These are phyloP conservation scores for Knufia petricola DNA, from an alignment of 2,329 filamentous ascomycete species.

Conservation along the genomic window DNA sequence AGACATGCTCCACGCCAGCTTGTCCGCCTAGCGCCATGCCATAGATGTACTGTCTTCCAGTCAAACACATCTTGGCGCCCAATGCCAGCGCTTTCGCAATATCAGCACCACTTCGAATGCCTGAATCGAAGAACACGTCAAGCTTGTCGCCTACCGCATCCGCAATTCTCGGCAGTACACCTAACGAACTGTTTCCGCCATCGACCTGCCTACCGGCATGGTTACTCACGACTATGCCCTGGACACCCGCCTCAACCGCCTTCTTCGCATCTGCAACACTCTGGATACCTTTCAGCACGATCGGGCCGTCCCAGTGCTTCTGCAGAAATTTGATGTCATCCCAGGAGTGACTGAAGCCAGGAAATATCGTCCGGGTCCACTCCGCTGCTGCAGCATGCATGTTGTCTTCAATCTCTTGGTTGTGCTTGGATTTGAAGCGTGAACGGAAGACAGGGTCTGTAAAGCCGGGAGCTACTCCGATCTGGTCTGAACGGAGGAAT, in stretches of 20 bases:
- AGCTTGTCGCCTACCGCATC: conserved; percentile 29
- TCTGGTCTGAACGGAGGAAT: conserved; percentile 42
- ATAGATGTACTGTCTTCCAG: conserved; percentile 45
- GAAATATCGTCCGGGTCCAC: conserved; percentile 47
- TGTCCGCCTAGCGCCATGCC: conserved; percentile 47
- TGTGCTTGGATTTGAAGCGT: conserved; percentile 44
- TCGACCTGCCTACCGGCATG: conserved; percentile 43
- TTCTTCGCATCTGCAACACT: conserved; percentile 34
- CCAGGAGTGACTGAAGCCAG: conserved; percentile 49
- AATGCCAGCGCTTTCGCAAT: conserved; percentile 40
- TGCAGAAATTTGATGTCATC: conserved; percentile 50
- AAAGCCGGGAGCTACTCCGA: conserved; percentile 55
- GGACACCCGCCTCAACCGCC: conserved; percentile 29
- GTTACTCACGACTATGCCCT: conserved; percentile 42
- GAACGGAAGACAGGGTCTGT: conserved; percentile 56
- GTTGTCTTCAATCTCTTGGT: conserved; percentile 21
- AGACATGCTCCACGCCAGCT: conserved; percentile 44
- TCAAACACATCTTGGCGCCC: conserved; percentile 45
- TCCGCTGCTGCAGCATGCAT: conserved; percentile 38
- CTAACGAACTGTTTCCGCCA: conserved; percentile 35
- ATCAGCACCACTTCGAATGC: conserved; percentile 37
- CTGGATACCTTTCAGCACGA: conserved; percentile 51
- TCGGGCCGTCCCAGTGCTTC: conserved; percentile 51
- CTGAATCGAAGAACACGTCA: conserved; percentile 39
- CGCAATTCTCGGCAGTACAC: conserved; percentile 48